phyloP scores from a whole-genome alignment of 1,284 basidiomycete genomes.

The Coriolopsis trogii region DNA sequence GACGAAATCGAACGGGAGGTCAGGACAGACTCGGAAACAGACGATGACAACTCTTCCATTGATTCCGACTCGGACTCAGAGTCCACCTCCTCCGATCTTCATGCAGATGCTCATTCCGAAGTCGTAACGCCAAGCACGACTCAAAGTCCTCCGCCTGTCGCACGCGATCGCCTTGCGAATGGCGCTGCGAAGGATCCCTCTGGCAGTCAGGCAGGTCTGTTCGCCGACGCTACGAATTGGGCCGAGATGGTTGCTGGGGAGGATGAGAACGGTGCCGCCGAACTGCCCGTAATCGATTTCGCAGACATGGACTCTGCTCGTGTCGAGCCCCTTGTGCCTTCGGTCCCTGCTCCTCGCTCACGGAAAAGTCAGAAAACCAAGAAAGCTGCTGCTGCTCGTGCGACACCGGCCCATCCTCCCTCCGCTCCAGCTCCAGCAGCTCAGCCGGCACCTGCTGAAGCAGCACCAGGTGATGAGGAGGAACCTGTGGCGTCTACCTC shows the following conservation, averaged over 20 bases:
- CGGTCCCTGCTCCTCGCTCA: constrained; percentile 24
- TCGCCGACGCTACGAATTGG: constrained; percentile 67
- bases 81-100: constrained; percentile 61
- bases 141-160: constrained; percentile 53
- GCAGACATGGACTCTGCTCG: constrained; percentile 52
- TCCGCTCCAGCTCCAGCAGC: constrained; percentile 17
- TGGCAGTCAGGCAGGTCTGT: constrained; percentile 44
- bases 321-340: constrained; percentile 26
- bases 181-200: constrained; percentile 31
- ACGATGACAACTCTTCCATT: constrained; percentile 57
- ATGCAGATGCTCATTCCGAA: constrained; percentile 50
- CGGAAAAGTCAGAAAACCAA: constrained; percentile 33
- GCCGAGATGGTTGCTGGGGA: constrained; percentile 84
- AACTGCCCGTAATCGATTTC: constrained; percentile 82
- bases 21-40: constrained; percentile 65
- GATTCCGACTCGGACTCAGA: constrained; percentile 70
- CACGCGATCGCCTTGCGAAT: constrained; percentile 37
- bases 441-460: constrained; percentile 10
- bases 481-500: constrained; percentile 35
- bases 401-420: constrained; percentile 27
- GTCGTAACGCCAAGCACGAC: constrained; percentile 66
- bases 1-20: constrained; percentile 74
- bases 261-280: constrained; percentile 52
- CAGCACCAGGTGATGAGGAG: constrained; percentile 29
- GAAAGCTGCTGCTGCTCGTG: constrained; percentile 22